phyloP scores from a whole-genome alignment of 257 asterid species.

The Solanum sejunctum region DNA sequence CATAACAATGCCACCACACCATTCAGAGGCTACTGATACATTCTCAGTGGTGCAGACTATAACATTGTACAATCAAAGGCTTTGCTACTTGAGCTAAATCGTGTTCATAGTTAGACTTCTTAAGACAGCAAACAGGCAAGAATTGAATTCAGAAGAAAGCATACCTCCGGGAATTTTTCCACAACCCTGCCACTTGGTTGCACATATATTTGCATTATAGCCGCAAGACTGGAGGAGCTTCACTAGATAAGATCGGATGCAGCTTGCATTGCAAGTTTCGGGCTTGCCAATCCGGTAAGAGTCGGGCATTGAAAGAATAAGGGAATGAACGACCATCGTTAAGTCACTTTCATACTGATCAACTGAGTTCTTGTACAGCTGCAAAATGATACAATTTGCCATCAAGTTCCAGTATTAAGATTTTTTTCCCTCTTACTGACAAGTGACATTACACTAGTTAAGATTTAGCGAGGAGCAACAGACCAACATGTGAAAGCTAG shows the following conservation, averaged over 20 bases:
- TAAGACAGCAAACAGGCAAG: neutral
- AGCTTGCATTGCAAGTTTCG: constrained; percentile 24
- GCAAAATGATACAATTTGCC: constrained; percentile 1
- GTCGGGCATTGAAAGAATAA: constrained; percentile 25
- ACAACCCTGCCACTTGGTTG: constrained; percentile 28
- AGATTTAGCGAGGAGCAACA: neutral
- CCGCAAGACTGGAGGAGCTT: constrained; percentile 34
- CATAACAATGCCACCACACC: neutral
- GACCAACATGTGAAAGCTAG: neutral
- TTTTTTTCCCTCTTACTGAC: neutral
- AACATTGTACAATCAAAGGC: neutral
- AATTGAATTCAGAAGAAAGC: neutral
- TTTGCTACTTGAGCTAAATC: neutral
- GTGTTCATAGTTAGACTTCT: neutral
- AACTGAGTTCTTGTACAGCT: constrained; percentile 18
- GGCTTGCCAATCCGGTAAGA: constrained; percentile 11
- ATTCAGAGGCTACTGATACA: neutral
- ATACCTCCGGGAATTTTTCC: constrained; percentile 44
- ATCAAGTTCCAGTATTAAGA: neutral
- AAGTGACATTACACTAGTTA: neutral
- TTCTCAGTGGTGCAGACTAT: neutral
- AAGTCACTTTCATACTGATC: constrained; percentile 29
- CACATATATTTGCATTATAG: constrained; percentile 34
- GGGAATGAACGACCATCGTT: constrained; percentile 27
- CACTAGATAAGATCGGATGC: constrained; percentile 29